Base-by-base conservation (phyloP, 352 stramenopile species). In the Globisporangium paddicum region DNA sequence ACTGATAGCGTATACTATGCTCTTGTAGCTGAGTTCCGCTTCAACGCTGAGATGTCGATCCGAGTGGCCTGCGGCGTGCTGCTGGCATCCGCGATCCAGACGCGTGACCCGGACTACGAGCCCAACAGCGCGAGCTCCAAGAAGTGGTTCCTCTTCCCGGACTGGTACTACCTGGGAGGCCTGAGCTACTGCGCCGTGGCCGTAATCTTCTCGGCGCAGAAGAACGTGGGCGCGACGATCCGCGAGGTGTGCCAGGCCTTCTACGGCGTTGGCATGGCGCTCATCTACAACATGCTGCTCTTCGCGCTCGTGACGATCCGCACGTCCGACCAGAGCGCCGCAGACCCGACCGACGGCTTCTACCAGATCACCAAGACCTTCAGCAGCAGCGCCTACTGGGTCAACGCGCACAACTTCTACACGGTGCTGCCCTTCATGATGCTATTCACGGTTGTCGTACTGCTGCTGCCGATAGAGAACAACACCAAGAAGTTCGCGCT, bases 401-500 rank as follows among this genome's bases (percentile, higher is more conserved):
- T 93, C 28, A 86, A 93, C 67, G 55, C 63, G 26, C 71, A 81
- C 71, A 90, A 90, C 66, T 93, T 93, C 48, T 90, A 80, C 58
- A 61, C 69, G 5, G 63, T 88, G 10, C 54, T 93, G 38, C 83
- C 83, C 10, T 91, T 77, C 71, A 85, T 93, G 41, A 80, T 91
- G 47, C 55, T 84, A 13, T 93, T 90, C 68, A 93, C 78, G 0
- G 67, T 89, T 10, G 71, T 63, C 14, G 62, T 90, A 21, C 61
- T 91, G 34, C 40, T 90, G 40, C 49, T 89, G 26, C 83, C 83
- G 18, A 64, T 90, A 14, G 80, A 90, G 51, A 90, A 67, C 67
- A 93, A 88, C 66, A 90, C 80, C n/a, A 93, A 93, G 66, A 93
- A 90, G 66, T 93, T 90, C 50, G 78, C 82, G 44, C 40, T 91